phyloP scores from a whole-genome alignment of 768 basidiomycete genomes.

The Xerocomellus amylosporus region DNA sequence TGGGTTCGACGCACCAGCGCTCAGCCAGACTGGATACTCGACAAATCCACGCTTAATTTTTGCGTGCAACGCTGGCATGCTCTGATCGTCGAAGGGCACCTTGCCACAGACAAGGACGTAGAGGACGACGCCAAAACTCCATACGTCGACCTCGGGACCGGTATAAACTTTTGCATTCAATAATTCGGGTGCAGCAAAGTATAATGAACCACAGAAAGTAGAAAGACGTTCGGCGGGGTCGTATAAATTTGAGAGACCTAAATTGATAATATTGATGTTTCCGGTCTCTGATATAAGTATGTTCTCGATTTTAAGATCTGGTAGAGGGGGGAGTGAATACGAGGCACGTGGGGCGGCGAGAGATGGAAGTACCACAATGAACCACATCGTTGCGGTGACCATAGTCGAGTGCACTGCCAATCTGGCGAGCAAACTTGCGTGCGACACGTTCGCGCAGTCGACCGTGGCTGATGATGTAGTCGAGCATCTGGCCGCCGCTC shows the following conservation, averaged over 20 bases:
- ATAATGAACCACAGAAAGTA: slow-evolving; percentile 96
- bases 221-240: slow-evolving; percentile 78
- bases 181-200: slow-evolving; percentile 97
- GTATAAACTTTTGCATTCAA: slow-evolving; percentile 96
- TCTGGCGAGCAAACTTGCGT: slow-evolving; percentile 96
- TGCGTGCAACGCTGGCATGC: slow-evolving; percentile 97
- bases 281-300: slow-evolving; percentile 98
- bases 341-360: background rate
- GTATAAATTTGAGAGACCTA: slow-evolving; percentile 95
- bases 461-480: slow-evolving; percentile 99
- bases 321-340: background rate
- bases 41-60: slow-evolving; percentile 98
- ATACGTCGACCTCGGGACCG: slow-evolving; percentile 97
- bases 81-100: slow-evolving; percentile 98
- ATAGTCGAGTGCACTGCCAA: slow-evolving; percentile 93
- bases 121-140: slow-evolving; percentile 98
- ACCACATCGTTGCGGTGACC: slow-evolving; percentile 98
- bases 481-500: slow-evolving; percentile 98
- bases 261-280: slow-evolving; percentile 99
- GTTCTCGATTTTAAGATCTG: slow-evolving; percentile 97
- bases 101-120: slow-evolving; percentile 98
- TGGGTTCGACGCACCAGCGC: slow-evolving; percentile 62
- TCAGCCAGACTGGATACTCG: slow-evolving; percentile 97
- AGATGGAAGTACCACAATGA: slow-evolving; percentile 66
- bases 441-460: slow-evolving; percentile 93